Percentiles rank a stretch among this genome's conserved stretches.
Conservation (phyloP, 208 protist genomes). For the Leishmania mexicana region DNA sequence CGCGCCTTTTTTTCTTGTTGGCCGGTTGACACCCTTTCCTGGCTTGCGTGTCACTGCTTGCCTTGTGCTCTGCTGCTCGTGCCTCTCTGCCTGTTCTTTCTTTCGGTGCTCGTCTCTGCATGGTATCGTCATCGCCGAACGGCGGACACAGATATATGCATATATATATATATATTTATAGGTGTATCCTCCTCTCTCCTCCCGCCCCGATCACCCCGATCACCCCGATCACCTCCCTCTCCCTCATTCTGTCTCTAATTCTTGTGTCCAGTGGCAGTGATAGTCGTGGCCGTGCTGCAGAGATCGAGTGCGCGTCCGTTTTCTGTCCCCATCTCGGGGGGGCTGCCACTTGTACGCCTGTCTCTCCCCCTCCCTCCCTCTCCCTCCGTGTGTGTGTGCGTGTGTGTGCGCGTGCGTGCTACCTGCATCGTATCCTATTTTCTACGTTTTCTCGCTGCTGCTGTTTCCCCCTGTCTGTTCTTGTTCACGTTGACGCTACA, state of each 20-base stretch:
- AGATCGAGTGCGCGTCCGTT: not conserved
- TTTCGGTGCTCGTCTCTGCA: not conserved
- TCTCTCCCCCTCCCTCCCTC: constrained; percentile 4
- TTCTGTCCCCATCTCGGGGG: not conserved
- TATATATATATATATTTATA: too few species aligned
- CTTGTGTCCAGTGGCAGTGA: not conserved
- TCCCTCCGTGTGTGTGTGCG: not conserved
- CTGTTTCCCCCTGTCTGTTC: not conserved
- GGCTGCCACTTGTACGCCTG: not conserved
- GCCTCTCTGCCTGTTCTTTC: too few species aligned
- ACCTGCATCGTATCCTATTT: not conserved
- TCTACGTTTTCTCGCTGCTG: not conserved
- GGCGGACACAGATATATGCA: too few species aligned
- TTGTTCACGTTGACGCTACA: not conserved
- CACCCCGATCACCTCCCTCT: not conserved
- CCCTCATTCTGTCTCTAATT: not conserved
- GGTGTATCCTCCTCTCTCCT: not conserved
- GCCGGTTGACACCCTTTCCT: not conserved
- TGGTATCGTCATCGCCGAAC: too few species aligned
- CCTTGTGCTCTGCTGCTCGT: not conserved
- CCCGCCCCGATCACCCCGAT: too few species aligned
- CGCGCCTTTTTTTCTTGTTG: too few species aligned
- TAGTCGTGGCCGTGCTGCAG: too few species aligned
- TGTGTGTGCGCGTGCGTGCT: not conserved
- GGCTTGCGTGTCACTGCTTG: not conserved